These are phyloP conservation scores for Schizopora paradoxa DNA, from an alignment of 1,284 basidiomycete genomes.

Conservation along the genomic window DNA sequence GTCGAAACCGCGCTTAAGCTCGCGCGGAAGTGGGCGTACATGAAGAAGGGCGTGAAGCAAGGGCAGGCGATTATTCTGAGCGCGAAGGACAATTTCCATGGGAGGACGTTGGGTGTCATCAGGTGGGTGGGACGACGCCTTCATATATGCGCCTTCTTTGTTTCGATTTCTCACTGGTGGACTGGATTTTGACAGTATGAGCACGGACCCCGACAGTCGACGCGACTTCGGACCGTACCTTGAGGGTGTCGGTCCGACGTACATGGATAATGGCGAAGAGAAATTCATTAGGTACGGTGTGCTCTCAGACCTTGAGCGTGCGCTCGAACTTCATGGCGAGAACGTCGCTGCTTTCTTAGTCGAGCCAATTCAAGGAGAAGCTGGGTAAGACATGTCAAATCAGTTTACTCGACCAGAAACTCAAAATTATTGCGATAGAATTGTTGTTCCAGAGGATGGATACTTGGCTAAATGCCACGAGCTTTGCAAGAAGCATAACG, in stretches of 20 bases:
- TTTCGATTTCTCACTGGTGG: conserved; percentile 6
- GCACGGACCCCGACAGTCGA: conserved; percentile 90
- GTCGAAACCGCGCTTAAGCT: conserved; percentile 89
- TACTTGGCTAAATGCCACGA: conserved; percentile 77
- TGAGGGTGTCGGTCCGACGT: conserved; percentile 78
- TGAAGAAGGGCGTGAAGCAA: conserved; percentile 78
- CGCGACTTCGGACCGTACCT: conserved; percentile 90
- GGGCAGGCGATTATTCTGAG: conserved; percentile 87
- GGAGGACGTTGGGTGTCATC: conserved; percentile 87
- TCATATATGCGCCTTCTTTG: conserved; percentile 19
- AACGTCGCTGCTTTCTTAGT: conserved; percentile 91
- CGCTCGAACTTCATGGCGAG: conserved; percentile 77
- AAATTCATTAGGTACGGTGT: conserved; percentile 77
- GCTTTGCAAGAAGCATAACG: conserved; percentile 91
- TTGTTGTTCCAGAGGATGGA: conserved; percentile 87
- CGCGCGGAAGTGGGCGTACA: conserved; percentile 89
- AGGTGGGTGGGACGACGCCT: conserved; percentile 38
- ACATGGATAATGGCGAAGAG: conserved; percentile 43
- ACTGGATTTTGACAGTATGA: conserved; percentile 61
- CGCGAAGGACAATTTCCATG: conserved; percentile 93
- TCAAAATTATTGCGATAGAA: conserved; percentile 40
- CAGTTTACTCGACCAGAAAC: conserved; percentile 6
- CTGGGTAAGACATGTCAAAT: conserved; percentile 60
- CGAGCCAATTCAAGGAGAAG: conserved; percentile 98
- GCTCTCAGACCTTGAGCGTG: conserved; percentile 77